Evolutionary conservation across 805 yeast genomes (phyloP), one percentile per base, ranked within the genome.

Genomic region (Starmerella bombi): DNA sequence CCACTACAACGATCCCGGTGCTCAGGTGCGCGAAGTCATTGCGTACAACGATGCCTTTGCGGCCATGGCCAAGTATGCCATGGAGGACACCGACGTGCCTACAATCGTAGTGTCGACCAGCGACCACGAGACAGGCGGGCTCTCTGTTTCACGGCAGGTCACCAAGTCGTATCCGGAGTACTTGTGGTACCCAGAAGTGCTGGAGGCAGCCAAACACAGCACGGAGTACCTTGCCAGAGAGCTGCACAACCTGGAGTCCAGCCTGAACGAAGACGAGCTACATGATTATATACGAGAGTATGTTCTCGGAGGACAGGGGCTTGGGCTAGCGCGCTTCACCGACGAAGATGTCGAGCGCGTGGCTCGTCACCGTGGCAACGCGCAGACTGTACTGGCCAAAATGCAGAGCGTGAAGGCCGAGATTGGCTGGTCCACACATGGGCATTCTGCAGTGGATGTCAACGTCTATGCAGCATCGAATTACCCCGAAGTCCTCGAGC

Each of bases 61-160:
- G 45, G 80, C 82, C 9, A 94, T 78, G 2, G 60, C 73, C 39
- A 74, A 80, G 32, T 84, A 74, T 57, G 81, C 79, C 29, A n/a
- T n/a, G n/a, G 75, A 78, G 50, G 32, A 48, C 14, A 55, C 80
- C 2, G 83, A 80, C 37, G 75, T 71, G 10, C 94, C 84, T 51
- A 83, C 94, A 3, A 65, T 80, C 34, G 70, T 83, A 31, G 66
- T 86, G 32, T 75, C 88, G 20, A 84, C 94, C 2, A 79, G 93
- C 19, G 96, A 86, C 59, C 97, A 86, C 64, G 97, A 86, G 59
- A 86, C 96, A 20, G 97, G 97, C 47, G 97, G 96, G 0, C 67
- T 86, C 48, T 80, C 80, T n/a, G 72, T 82, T 34, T 84, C 94
- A 0, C 74, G 86, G 61, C 95, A 86, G 64, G 59, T 80, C 29